Conservation (phyloP, 2,329 filamentous ascomycete genomes). For the Pestalotiopsis sp. region DNA sequence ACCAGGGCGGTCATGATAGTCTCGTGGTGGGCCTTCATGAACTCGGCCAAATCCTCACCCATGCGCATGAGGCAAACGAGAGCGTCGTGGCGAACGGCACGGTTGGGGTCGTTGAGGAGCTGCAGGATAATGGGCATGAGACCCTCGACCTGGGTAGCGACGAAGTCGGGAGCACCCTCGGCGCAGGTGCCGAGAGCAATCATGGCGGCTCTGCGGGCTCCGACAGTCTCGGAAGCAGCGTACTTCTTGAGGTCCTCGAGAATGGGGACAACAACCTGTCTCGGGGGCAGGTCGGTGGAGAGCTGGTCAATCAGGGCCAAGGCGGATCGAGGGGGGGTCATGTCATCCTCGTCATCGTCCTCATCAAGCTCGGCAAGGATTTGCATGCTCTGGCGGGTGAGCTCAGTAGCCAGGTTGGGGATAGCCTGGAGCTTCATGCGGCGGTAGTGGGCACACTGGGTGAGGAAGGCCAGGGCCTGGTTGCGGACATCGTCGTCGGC, state of each 20-base stretch:
- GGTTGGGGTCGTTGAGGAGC: constrained; percentile 81
- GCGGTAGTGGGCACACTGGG: constrained; percentile 87
- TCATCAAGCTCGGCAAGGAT: constrained; percentile 89
- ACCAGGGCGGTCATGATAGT: constrained; percentile 81
- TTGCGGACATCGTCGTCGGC: constrained; percentile 83
- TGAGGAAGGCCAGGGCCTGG: constrained; percentile 90
- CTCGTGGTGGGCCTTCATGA: constrained; percentile 83
- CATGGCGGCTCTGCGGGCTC: constrained; percentile 87
- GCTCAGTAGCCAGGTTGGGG: constrained; percentile 77
- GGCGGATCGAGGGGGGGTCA: constrained; percentile 82
- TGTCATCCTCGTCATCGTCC: constrained; percentile 75
- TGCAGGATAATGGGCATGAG: constrained; percentile 84
- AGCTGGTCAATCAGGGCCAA: constrained; percentile 88
- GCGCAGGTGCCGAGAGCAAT: constrained; percentile 91
- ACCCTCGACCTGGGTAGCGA: constrained; percentile 85
- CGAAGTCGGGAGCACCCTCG: constrained; percentile 96
- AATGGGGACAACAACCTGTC: constrained; percentile 90
- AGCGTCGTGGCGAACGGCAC: constrained; percentile 82
- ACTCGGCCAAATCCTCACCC: constrained; percentile 90
- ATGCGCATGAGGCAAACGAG: constrained; percentile 86
- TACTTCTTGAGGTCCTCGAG: constrained; percentile 85
- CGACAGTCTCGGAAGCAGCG: constrained; percentile 72
- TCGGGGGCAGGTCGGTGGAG: constrained; percentile 84
- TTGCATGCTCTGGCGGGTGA: constrained; percentile 85
- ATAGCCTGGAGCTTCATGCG: constrained; percentile 95